These are phyloP conservation scores for Carex arenaria DNA, from an alignment of 202 grass and related monocot species.

Conservation along the genomic window DNA sequence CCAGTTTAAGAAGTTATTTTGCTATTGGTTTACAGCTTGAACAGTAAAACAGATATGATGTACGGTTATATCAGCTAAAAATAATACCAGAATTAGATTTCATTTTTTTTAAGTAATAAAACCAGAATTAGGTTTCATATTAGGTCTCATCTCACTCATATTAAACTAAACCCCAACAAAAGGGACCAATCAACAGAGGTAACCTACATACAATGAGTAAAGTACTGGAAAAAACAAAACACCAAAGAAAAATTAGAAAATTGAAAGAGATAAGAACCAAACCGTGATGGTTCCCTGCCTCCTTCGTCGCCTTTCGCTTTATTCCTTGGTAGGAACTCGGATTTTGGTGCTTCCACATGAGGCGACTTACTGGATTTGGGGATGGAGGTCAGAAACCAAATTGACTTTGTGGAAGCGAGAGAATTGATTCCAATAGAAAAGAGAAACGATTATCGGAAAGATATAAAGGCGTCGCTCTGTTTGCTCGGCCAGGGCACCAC, in stretches of 20 bases:
- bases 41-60: neutral
- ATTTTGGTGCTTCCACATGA: neutral
- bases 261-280: neutral
- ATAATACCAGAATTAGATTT: neutral
- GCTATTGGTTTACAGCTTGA: neutral
- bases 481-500: constrained; percentile 12
- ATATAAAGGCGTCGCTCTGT: neutral
- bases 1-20: neutral
- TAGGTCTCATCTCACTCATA: neutral
- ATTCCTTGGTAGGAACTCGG: neutral
- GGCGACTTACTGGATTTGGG: neutral
- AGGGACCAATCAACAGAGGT: neutral
- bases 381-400: neutral
- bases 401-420: neutral
- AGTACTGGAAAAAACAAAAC: neutral
- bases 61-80: neutral
- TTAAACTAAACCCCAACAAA: constrained; percentile 4
- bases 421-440: neutral
- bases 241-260: neutral
- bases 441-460: neutral
- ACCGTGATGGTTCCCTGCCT: neutral
- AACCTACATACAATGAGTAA: neutral
- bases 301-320: neutral
- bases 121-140: constrained; percentile 1
- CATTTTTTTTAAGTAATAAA: neutral